phyloP scores from a whole-genome alignment of 2,329 filamentous ascomycete genomes.

The Monilinia polystroma region DNA sequence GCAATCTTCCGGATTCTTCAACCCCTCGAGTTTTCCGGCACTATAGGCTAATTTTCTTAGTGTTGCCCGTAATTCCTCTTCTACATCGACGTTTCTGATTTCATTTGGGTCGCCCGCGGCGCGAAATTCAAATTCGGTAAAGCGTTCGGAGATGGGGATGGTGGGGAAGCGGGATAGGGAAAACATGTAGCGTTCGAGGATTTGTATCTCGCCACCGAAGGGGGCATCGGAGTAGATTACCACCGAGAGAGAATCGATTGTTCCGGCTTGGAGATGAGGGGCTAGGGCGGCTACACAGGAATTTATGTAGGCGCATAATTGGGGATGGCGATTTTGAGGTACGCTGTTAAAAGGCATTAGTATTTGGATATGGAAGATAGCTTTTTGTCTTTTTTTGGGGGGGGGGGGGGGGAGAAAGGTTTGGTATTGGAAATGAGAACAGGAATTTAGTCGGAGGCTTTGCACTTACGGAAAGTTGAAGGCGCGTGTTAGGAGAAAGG shows the following conservation, averaged over 20 bases:
- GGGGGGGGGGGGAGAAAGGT: not conserved
- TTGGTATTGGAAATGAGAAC: too few species aligned
- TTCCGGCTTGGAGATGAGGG: constrained; percentile 9
- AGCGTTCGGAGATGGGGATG: constrained; percentile 40
- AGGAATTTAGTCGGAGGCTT: not conserved
- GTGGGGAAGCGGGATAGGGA: constrained; percentile 44
- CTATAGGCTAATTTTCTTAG: constrained; percentile 62
- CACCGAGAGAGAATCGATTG: constrained; percentile 34
- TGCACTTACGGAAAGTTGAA: constrained; percentile 58
- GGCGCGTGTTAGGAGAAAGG: constrained; percentile 65
- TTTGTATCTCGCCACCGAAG: constrained; percentile 29
- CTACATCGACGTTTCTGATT: constrained; percentile 59
- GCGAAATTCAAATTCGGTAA: constrained; percentile 41
- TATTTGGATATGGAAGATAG: too few species aligned
- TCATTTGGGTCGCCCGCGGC: constrained; percentile 21
- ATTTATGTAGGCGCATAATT: constrained; percentile 52
- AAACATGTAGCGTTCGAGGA: constrained; percentile 47
- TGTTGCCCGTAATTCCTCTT: constrained; percentile 70
- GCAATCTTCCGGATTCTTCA: constrained; percentile 59
- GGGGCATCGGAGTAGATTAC: constrained; percentile 37
- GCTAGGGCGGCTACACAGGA: constrained; percentile 13
- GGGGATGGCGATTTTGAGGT: constrained; percentile 66
- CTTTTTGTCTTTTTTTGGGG: too few species aligned
- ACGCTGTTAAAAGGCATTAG: constrained; percentile 41
- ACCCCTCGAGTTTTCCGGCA: constrained; percentile 53